Percentiles rank a stretch among this genome's conserved stretches.
Evolutionary conservation across 495 filamentous ascomycete genomes (phyloP).

Genomic region (Glonium stellatum): DNA sequence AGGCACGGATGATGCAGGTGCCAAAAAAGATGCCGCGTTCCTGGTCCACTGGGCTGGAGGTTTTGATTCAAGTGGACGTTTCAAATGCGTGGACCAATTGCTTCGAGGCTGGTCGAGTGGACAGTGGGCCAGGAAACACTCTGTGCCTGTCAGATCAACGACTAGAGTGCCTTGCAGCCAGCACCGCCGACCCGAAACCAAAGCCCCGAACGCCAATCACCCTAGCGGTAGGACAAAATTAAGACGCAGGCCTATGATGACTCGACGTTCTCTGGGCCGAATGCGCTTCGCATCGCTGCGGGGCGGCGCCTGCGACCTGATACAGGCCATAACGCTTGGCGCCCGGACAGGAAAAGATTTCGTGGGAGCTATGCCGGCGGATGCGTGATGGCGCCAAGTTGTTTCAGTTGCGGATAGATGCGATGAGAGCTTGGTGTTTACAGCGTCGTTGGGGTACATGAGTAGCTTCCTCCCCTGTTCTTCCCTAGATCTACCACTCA

Average conservation of each 20-base stretch:
- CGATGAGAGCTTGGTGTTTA: constrained; percentile 22
- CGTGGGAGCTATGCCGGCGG: constrained; percentile 16
- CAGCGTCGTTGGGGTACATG: constrained; percentile 19
- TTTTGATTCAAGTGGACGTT: not conserved
- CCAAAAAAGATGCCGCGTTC: not conserved
- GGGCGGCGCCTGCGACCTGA: constrained; percentile 1
- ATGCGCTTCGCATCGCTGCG: constrained; percentile 2
- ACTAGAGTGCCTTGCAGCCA: not conserved
- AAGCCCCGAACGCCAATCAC: not conserved
- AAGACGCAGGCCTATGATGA: not conserved
- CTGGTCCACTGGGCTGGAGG: not conserved
- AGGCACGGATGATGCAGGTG: not conserved
- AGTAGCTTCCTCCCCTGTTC: constrained; percentile 17
- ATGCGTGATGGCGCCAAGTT: constrained; percentile 19
- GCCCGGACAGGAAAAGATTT: constrained; percentile 8
- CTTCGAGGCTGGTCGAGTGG: not conserved
- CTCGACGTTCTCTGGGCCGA: not conserved
- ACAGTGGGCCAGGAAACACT: not conserved
- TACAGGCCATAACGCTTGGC: constrained; percentile 9
- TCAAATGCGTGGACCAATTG: not conserved
- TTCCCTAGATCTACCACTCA: not conserved
- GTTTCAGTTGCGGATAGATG: constrained; percentile 24
- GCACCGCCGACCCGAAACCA: not conserved
- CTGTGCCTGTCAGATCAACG: not conserved
- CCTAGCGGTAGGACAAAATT: not conserved